Percentiles rank a stretch among this genome's conserved stretches.
These are phyloP conservation scores for Phytophthora quininea DNA, from an alignment of 352 stramenopile genomes.

Conservation along the genomic window DNA sequence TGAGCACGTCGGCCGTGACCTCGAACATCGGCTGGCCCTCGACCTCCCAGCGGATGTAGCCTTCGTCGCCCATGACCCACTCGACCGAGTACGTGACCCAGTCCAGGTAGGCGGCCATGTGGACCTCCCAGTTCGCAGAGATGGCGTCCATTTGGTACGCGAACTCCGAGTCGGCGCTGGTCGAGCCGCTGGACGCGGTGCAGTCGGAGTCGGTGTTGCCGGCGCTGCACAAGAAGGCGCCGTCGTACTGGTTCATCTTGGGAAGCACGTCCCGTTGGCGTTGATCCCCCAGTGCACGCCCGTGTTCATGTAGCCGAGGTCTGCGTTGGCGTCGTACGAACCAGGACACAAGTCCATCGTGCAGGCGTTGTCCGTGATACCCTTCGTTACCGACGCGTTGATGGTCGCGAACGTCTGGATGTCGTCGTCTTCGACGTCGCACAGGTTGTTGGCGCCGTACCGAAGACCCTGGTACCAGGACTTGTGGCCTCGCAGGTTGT, in stretches of 20 bases:
- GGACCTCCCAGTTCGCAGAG: conserved; percentile 90
- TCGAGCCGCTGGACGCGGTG: conserved; percentile 25
- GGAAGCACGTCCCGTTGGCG: conserved; percentile 27
- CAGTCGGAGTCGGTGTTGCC: conserved; percentile 37
- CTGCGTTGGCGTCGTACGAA: conserved; percentile 35
- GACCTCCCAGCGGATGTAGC: conserved; percentile 29
- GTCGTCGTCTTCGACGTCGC: conserved; percentile 23
- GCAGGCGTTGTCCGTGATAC: conserved; percentile 42
- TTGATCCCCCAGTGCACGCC: conserved; percentile 36
- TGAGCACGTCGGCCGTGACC: conserved; percentile 17
- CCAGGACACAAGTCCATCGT: conserved; percentile 29
- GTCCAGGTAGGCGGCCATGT: conserved; percentile 69
- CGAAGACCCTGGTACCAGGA: conserved; percentile 34
- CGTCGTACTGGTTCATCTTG: conserved; percentile 36
- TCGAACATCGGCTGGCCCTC: conserved; percentile 22
- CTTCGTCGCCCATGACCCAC: conserved; percentile 20
- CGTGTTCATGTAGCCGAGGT: conserved; percentile 33
- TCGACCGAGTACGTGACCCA: conserved; percentile 30
- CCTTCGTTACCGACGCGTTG: conserved; percentile 22
- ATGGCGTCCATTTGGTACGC: conserved; percentile 91
- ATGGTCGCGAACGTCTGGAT: conserved; percentile 31
- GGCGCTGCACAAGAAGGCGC: conserved; percentile 43
- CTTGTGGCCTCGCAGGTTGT: conserved; percentile 30
- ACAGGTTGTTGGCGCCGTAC: conserved; percentile 44
- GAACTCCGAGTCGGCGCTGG: conserved; percentile 25